Conservation (phyloP, 1,284 basidiomycete species). For the Jaminaea rosea region DNA sequence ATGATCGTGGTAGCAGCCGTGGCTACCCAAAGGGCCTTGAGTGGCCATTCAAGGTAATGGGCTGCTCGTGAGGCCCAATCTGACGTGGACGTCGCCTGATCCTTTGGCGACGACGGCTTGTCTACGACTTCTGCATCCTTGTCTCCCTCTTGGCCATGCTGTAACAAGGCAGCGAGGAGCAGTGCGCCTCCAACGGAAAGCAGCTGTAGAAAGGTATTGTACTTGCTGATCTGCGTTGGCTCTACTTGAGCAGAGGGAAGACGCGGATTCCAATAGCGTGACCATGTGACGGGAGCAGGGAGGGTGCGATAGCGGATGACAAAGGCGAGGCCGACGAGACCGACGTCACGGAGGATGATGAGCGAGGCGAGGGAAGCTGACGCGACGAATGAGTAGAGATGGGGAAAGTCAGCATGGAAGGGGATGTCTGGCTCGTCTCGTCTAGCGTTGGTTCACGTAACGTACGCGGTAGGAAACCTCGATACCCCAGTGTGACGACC, state of each 20-base stretch:
- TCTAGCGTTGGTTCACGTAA: neutral
- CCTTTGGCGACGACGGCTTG: neutral
- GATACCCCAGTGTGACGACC: slow-evolving; percentile 73
- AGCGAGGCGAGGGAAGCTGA: slow-evolving; percentile 72
- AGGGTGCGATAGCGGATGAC: slow-evolving; percentile 86
- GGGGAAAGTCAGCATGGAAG: too few species aligned
- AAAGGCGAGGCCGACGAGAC: slow-evolving; percentile 80
- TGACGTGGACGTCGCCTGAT: neutral
- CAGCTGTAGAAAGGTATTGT: slow-evolving; percentile 88
- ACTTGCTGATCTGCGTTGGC: slow-evolving; percentile 58
- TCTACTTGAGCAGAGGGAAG: slow-evolving; percentile 87
- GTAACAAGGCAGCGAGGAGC: slow-evolving; percentile 66
- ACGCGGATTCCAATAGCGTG: slow-evolving; percentile 87
- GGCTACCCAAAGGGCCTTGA: neutral
- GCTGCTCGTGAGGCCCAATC: too few species aligned
- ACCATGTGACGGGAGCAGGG: slow-evolving; percentile 78
- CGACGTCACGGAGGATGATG: slow-evolving; percentile 80
- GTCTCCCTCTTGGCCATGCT: too few species aligned
- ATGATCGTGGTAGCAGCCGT: neutral
- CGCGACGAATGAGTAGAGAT: neutral
- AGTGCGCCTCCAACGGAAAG: slow-evolving; percentile 80
- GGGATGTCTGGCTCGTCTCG: too few species aligned
- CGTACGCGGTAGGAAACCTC: slow-evolving; percentile 72
- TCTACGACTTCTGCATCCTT: too few species aligned
- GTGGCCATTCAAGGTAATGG: neutral